Evolutionary conservation across 2,329 filamentous ascomycete genomes (phyloP).

Genomic region (Pestalotiopsis sp.): DNA sequence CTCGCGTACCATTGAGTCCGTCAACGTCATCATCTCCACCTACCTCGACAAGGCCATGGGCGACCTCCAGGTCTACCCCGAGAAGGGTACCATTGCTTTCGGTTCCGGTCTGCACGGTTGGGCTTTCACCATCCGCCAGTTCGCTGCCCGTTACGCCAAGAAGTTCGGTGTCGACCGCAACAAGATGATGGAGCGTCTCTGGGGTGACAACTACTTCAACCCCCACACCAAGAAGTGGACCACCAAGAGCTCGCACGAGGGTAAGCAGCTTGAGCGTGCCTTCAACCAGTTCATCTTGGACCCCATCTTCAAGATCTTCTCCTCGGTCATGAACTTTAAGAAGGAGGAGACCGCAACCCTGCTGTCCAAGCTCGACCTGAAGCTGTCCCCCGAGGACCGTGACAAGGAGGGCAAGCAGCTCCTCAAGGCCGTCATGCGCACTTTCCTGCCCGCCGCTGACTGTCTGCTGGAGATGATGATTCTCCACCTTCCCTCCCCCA

Average conservation of each 20-base stretch:
- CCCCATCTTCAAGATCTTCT: slow-evolving; percentile 99
- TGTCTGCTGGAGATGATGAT: slow-evolving; percentile 99
- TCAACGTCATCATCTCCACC: slow-evolving; percentile 99
- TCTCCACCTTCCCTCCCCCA: slow-evolving; percentile 95
- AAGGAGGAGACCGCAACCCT: slow-evolving; percentile 85
- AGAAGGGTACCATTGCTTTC: slow-evolving; percentile 97
- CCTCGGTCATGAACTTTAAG: slow-evolving; percentile 97
- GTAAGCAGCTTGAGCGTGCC: slow-evolving; percentile 90
- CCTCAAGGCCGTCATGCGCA: slow-evolving; percentile 97
- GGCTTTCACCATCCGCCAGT: slow-evolving; percentile 99
- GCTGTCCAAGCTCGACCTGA: slow-evolving; percentile 91
- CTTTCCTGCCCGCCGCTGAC: slow-evolving; percentile 97
- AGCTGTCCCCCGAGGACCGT: slow-evolving; percentile 83
- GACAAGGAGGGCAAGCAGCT: slow-evolving; percentile 97
- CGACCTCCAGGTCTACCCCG: slow-evolving; percentile 98
- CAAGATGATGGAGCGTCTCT: slow-evolving; percentile 99
- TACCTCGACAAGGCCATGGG: slow-evolving; percentile 97
- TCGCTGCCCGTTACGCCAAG: slow-evolving; percentile 95
- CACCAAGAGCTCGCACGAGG: slow-evolving; percentile 80
- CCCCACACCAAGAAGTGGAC: slow-evolving; percentile 99
- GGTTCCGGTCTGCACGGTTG: slow-evolving; percentile 99
- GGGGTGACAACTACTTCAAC: slow-evolving; percentile 99
- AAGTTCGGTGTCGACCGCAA: slow-evolving; percentile 99
- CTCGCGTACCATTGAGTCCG: slow-evolving; percentile 98
- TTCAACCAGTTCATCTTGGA: slow-evolving; percentile 99